Evolutionary conservation across 257 asterid species (phyloP), one percentile per base, ranked within the genome.

Genomic region (Coffea eugenioides): DNA sequence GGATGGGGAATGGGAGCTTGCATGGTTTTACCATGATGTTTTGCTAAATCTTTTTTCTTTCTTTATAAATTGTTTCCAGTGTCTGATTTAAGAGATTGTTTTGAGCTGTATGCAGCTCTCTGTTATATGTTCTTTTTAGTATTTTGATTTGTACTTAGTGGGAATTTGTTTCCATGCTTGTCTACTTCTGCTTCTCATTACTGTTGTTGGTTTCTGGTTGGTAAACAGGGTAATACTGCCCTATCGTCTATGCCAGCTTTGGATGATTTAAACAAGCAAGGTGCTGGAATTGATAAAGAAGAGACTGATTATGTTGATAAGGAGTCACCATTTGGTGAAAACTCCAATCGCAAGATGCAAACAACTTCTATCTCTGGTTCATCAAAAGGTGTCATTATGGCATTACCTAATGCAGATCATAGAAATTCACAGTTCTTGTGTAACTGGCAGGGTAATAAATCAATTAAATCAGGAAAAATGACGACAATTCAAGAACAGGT

Each of bases 171-270:
- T 80, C 43, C 14, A 48, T 39, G 7, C 56, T 34, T 59, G 65
- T 43, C 20, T 39, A 43, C 74, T 64, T 70, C 77, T 46, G 73
- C 64, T 72, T 79, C 77, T 15, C 25, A 59, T 75, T 5, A 54
- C 31, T 36, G 64, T 65, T 85, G 64, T 57, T 78, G 49, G 74
- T 87, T 86, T 77, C 51, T 86, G 62, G 69, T 75, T 81, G 76
- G 74, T 81, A 70, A 83, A 67, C 89, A 91, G 96, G 86, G 64
- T 77, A 87, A 45, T 46, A 73, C 85, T 70, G 75, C 80, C 52
- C 73, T 2, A 34, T 61, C 81, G 77, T 66, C 86, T 77, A 34
- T 79, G 54, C 9, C 75, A 27, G 70, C 59, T 66, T 57, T 82
- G 69, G 85, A 72, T 68, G 49, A 52, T 66, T 20, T 54, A 59